phyloP scores from a whole-genome alignment of 2,329 filamentous ascomycete genomes.

The Penicillium janthinellum region DNA sequence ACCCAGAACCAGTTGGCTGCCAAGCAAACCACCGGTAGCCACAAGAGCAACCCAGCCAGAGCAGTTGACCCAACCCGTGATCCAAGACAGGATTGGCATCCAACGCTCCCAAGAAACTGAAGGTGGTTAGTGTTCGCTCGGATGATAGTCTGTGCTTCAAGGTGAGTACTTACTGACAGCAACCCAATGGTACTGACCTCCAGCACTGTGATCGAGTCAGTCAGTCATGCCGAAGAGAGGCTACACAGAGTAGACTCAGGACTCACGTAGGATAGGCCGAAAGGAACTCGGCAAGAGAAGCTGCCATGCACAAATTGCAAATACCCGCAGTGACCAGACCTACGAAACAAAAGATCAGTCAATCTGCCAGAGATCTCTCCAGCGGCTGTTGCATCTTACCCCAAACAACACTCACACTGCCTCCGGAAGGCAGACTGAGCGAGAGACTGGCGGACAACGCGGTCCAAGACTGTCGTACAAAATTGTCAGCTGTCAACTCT shows the following conservation, averaged over 20 bases:
- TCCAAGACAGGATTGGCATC: slow-evolving; percentile 66
- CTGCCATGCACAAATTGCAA: slow-evolving; percentile 70
- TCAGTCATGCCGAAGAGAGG: background rate
- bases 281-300: slow-evolving; percentile 70
- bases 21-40: slow-evolving; percentile 68
- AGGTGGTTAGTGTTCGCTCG: background rate
- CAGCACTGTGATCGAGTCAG: slow-evolving; percentile 43
- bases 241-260: no score
- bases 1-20: slow-evolving; percentile 66
- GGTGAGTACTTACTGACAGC: slow-evolving; percentile 46
- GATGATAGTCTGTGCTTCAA: background rate
- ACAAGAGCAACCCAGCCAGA: slow-evolving; percentile 70
- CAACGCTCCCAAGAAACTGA: slow-evolving; percentile 60
- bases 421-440: slow-evolving; percentile 69
- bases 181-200: slow-evolving; percentile 73
- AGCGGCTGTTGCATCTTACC: slow-evolving; percentile 48
- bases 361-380: background rate
- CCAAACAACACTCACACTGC: slow-evolving; percentile 72
- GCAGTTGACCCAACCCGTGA: slow-evolving; percentile 69
- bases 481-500: slow-evolving; percentile 7
- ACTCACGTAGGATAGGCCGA: slow-evolving; percentile 61
- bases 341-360: slow-evolving; percentile 10
- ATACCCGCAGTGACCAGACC: slow-evolving; percentile 60
- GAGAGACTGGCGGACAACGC: slow-evolving; percentile 61
- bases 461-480: slow-evolving; percentile 56